phyloP scores from a whole-genome alignment of 2,329 filamentous ascomycete species.

The Fusarium xylarioides region DNA sequence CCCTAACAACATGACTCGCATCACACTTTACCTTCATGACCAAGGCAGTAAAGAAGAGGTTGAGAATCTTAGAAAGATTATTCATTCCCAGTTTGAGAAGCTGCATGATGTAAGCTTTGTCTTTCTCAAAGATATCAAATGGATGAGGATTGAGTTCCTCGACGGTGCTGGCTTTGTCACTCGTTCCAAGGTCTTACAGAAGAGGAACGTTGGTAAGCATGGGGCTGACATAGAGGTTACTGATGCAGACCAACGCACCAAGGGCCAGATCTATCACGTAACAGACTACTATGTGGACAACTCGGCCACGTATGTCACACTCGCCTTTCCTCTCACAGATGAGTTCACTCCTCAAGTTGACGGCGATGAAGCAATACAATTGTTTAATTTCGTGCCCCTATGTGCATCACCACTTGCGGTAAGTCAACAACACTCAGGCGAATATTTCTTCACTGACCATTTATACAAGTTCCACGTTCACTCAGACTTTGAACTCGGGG shows the following conservation, averaged over 20 bases:
- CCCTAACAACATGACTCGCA: background rate
- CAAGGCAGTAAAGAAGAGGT: background rate
- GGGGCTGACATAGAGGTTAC: background rate
- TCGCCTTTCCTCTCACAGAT: background rate
- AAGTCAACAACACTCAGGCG: background rate
- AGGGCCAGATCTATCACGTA: background rate
- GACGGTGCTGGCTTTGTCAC: too few species aligned
- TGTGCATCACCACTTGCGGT: background rate
- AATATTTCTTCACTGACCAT: background rate
- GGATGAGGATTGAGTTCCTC: background rate
- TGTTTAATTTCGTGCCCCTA: background rate
- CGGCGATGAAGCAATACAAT: background rate
- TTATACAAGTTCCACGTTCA: background rate
- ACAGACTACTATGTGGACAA: background rate
- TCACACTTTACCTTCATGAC: background rate
- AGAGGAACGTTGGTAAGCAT: background rate
- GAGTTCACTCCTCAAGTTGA: background rate
- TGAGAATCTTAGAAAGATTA: background rate
- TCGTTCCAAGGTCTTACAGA: background rate
- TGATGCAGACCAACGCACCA: background rate
- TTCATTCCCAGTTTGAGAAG: background rate
- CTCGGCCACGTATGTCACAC: rapidly evolving
- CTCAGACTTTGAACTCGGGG: background rate
- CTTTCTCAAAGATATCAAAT: background rate
- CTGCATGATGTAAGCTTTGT: background rate